Percentiles rank a stretch among this genome's conserved stretches.
Evolutionary conservation across 2,329 filamentous ascomycete species (phyloP).

Genomic region (Zymoseptoria crescenta): DNA sequence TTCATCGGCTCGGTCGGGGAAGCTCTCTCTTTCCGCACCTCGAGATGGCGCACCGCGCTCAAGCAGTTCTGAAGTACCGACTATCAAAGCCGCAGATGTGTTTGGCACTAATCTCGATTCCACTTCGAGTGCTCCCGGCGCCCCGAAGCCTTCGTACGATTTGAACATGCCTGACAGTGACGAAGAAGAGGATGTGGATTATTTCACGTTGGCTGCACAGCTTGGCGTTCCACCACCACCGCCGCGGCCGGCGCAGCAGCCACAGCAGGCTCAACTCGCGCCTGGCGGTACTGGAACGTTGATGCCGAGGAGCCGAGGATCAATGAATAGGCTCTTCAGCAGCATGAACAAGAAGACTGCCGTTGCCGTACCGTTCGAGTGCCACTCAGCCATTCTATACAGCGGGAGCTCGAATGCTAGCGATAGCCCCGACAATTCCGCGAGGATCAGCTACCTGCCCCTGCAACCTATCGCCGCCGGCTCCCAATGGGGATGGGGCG

Average conservation of each 20-base stretch:
- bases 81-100: constrained; percentile 15
- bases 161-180: constrained; percentile 1
- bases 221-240: not conserved
- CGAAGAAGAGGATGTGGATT: not conserved
- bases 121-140: not conserved
- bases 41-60: constrained; percentile 1
- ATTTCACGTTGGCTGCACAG: not conserved
- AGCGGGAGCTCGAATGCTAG: not conserved
- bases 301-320: not conserved
- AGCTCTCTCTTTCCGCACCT: constrained; percentile 5
- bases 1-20: constrained; percentile 13
- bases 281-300: not conserved
- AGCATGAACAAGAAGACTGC: not conserved
- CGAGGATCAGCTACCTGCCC: constrained; percentile 16
- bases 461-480: constrained; percentile 7
- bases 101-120: constrained; percentile 7
- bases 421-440: constrained; percentile 1
- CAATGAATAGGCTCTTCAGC: not conserved
- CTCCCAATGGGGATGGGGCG: not conserved
- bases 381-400: constrained; percentile 17
- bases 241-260: not conserved
- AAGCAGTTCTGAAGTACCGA: constrained; percentile 5
- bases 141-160: not conserved
- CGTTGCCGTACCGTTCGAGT: not conserved
- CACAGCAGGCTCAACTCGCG: not conserved